Evolutionary conservation across 2,329 filamentous ascomycete species (phyloP).

Genomic region (Cladosporium colombiae): DNA sequence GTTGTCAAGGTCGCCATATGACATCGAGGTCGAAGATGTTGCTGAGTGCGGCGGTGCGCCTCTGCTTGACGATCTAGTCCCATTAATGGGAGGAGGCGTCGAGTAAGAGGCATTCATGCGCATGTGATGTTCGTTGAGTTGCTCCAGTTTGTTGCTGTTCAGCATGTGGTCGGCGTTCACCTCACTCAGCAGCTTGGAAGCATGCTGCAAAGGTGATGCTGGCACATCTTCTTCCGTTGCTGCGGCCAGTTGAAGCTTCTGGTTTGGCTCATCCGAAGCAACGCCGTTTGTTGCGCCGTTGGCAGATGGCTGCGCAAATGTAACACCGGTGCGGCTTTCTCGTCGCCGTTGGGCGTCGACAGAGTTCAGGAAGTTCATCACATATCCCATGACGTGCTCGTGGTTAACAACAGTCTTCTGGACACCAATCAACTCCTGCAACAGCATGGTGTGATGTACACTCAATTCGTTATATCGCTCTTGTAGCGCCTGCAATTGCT

Average conservation of each 20-base stretch:
- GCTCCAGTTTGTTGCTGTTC: slow-evolving; percentile 64
- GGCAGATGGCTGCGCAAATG: slow-evolving; percentile 39
- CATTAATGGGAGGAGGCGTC: slow-evolving; percentile 58
- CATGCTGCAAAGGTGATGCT: slow-evolving; percentile 68
- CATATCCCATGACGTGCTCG: slow-evolving; percentile 69
- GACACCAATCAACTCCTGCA: slow-evolving; percentile 64
- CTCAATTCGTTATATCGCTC: slow-evolving; percentile 80
- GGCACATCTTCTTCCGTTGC: slow-evolving; percentile 61
- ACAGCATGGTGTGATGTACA: slow-evolving; percentile 63
- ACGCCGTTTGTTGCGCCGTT: slow-evolving; percentile 34
- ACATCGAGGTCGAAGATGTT: slow-evolving; percentile 53
- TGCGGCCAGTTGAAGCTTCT: slow-evolving; percentile 39
- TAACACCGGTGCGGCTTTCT: slow-evolving; percentile 56
- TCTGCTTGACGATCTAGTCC: slow-evolving; percentile 47
- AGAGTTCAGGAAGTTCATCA: slow-evolving; percentile 67
- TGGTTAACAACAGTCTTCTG: slow-evolving; percentile 73
- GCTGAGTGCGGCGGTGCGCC: slow-evolving; percentile 47
- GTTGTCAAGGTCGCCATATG: slow-evolving; percentile 62
- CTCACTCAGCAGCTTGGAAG: slow-evolving; percentile 65
- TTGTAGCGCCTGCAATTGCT: slow-evolving; percentile 85
- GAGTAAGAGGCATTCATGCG: slow-evolving; percentile 57
- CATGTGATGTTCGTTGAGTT: slow-evolving; percentile 62
- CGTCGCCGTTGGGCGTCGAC: slow-evolving; percentile 65
- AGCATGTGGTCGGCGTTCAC: slow-evolving; percentile 66
- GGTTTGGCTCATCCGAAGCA: slow-evolving; percentile 43